Conservation (phyloP, 2,329 filamentous ascomycete species). For the Talaromyces sp. region DNA sequence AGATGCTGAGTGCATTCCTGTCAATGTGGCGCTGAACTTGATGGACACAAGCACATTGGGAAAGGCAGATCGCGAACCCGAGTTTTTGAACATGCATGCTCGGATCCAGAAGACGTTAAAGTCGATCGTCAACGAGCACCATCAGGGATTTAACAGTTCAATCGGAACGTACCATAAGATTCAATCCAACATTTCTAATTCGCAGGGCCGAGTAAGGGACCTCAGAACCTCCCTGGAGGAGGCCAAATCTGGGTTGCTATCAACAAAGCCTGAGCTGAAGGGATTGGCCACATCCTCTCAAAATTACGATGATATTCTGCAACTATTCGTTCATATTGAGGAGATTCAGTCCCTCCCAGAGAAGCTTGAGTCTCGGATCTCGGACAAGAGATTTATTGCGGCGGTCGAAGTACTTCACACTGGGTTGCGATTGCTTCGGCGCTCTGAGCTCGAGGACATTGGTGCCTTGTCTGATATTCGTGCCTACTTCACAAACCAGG, state of each 20-base stretch:
- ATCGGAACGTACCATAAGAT: conserved; percentile 99
- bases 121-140: conserved; percentile 93
- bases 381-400: conserved; percentile 90
- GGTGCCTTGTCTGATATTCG: conserved; percentile 84
- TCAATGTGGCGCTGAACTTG: conserved; percentile 91
- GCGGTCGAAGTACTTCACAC: conserved; percentile 91
- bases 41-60: conserved; percentile 94
- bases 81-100: conserved; percentile 80
- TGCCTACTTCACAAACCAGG: conserved; percentile 88
- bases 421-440: conserved; percentile 78
- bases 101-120: conserved; percentile 93
- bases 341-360: conserved; percentile 87
- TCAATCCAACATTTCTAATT: conserved; percentile 85
- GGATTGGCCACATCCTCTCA: conserved; percentile 85
- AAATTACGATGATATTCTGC: conserved; percentile 86
- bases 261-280: conserved; percentile 86
- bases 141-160: conserved; percentile 98
- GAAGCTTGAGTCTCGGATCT: conserved; percentile 89
- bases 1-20: conserved; percentile 82
- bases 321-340: conserved; percentile 80
- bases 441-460: conserved; percentile 87
- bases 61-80: conserved; percentile 81
- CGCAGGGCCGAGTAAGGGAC: conserved; percentile 79
- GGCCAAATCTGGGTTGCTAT: conserved; percentile 79
- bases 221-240: conserved; percentile 81